Percentiles rank a stretch among this genome's conserved stretches.
Conservation (phyloP, 2,329 filamentous ascomycete genomes). For the Septoria petroselini region DNA sequence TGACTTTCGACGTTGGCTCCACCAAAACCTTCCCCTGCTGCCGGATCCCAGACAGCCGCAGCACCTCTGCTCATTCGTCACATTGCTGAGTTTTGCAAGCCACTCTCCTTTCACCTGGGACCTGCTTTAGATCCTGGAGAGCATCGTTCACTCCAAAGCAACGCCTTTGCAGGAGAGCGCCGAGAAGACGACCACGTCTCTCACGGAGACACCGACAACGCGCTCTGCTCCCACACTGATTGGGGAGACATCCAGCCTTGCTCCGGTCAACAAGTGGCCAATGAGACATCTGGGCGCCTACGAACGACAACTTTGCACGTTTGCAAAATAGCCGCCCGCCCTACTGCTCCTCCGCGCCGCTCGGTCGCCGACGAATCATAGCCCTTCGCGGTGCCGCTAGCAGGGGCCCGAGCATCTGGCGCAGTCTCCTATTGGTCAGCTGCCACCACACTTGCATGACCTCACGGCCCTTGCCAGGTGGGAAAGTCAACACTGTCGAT, state of each 20-base stretch:
- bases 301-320: constrained; percentile 11
- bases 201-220: constrained; percentile 10
- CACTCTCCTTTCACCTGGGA: constrained; percentile 15
- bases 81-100: constrained; percentile 9
- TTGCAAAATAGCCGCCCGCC: constrained; percentile 15
- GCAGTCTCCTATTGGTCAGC: constrained; percentile 19
- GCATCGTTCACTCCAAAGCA: background rate
- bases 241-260: constrained; percentile 3
- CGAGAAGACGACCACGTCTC: too few species aligned
- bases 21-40: constrained; percentile 4
- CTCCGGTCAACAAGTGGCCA: constrained; percentile 14
- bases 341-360: constrained; percentile 22
- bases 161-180: too few species aligned
- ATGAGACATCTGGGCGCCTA: constrained; percentile 16
- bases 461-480: constrained; percentile 19
- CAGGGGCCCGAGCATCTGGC: constrained; percentile 13
- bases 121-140: background rate
- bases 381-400: constrained; percentile 3
- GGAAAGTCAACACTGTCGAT: constrained; percentile 19
- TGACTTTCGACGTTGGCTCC: constrained; percentile 11
- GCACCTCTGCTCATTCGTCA: constrained; percentile 7
- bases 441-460: constrained; percentile 17
- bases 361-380: constrained; percentile 18
- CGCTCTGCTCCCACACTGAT: background rate
- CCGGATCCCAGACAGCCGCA: constrained; percentile 13